These are phyloP conservation scores for Wickerhamomyces queroliae DNA, from an alignment of 805 yeast genomes.

Conservation along the genomic window DNA sequence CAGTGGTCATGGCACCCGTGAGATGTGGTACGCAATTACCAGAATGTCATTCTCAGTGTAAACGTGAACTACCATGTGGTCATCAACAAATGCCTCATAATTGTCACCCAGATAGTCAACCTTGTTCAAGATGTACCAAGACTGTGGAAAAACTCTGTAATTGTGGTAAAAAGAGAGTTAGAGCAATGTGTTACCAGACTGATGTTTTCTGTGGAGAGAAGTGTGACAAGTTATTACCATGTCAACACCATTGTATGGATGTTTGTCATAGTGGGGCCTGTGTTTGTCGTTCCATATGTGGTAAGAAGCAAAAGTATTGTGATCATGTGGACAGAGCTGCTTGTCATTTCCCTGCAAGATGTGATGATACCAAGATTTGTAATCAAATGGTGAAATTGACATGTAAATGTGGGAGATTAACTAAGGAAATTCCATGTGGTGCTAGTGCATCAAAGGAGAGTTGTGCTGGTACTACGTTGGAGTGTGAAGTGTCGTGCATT, in stretches of 20 bases:
- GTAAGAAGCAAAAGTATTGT: conserved; percentile 45
- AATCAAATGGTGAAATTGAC: conserved; percentile 38
- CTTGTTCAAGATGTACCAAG: conserved; percentile 76
- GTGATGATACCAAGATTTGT: conserved; percentile 51
- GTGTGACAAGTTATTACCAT: conserved; percentile 48
- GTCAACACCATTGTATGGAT: conserved; percentile 46
- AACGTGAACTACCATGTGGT: conserved; percentile 54
- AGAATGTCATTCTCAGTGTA: conserved; percentile 62
- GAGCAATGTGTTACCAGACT: conserved; percentile 64
- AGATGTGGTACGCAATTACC: conserved; percentile 73
- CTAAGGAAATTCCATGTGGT: conserved; percentile 48
- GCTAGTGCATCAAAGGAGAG: conserved; percentile 31
- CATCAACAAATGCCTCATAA: conserved; percentile 64
- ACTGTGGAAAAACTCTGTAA: conserved; percentile 51
- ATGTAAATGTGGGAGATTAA: conserved; percentile 63
- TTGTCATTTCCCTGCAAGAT: conserved; percentile 58
- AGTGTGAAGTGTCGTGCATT: conserved; percentile 71
- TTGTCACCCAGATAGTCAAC: conserved; percentile 62
- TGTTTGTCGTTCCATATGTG: conserved; percentile 59
- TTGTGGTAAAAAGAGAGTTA: conserved; percentile 52
- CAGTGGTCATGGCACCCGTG: conserved; percentile 75
- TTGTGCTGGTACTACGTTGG: conserved; percentile 33
- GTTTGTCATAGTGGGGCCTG: conserved; percentile 63
- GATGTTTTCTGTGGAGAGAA: conserved; percentile 62
- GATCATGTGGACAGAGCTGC: conserved; percentile 58